Evolutionary conservation across 2,329 filamentous ascomycete genomes (phyloP).

Genomic region (Dryadomyces sulphureus): DNA sequence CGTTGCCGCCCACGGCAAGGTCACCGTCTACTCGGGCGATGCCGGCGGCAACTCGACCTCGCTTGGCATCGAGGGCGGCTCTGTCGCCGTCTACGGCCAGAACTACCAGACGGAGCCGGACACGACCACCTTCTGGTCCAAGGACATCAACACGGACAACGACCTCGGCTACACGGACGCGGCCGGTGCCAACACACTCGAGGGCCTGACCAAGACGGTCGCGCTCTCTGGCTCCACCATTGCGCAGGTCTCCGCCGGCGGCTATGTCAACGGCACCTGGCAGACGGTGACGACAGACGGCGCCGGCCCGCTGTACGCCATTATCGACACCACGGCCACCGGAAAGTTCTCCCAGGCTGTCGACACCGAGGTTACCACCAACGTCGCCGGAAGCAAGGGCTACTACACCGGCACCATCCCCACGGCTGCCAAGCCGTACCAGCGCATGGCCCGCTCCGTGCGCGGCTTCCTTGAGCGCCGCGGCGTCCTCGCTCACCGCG

Average conservation of each 20-base stretch:
- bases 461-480: neutral
- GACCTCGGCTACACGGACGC: constrained; percentile 36
- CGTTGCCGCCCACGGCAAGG: constrained; percentile 45
- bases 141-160: constrained; percentile 29
- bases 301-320: constrained; percentile 48
- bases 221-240: constrained; percentile 38
- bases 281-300: constrained; percentile 56
- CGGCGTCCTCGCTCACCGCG: neutral
- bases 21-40: constrained; percentile 42
- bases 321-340: constrained; percentile 47
- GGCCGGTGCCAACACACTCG: constrained; percentile 34
- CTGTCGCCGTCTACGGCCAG: constrained; percentile 45
- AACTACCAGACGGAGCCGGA: constrained; percentile 50
- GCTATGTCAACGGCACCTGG: constrained; percentile 44
- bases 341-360: constrained; percentile 29
- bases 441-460: neutral
- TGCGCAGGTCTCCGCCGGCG: constrained; percentile 44
- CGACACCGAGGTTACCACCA: constrained; percentile 37
- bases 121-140: constrained; percentile 39
- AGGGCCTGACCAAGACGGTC: constrained; percentile 29
- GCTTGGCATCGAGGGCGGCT: constrained; percentile 34
- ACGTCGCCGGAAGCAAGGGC: constrained; percentile 21
- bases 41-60: constrained; percentile 39
- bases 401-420: neutral
- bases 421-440: neutral